These are phyloP conservation scores for Brassica napus DNA, from an alignment of 345 rosid species.

Conservation along the genomic window Da-Ae NC_063450.1:49286001-49286500, in stretches of 20 bases:
- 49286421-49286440: neutral
- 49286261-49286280: constrained; percentile 15
- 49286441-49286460: neutral
- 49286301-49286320: constrained; percentile 23
- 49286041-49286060: too few species aligned
- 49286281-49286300: constrained; percentile 10
- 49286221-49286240: constrained; percentile 9
- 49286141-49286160: constrained; percentile 5
- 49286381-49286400: neutral
- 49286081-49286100: too few species aligned
- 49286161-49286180: neutral
- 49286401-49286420: neutral
- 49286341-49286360: neutral
- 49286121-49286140: neutral
- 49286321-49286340: constrained; percentile 17
- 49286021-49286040: too few species aligned
- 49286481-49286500: neutral
- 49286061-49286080: too few species aligned
- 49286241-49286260: constrained; percentile 10
- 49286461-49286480: neutral
- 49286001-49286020: too few species aligned
- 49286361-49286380: neutral
- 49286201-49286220: constrained; percentile 18
- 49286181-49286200: neutral
- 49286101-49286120: too few species aligned